Conservation (phyloP, 2,329 filamentous ascomycete species). For the Bipolaris bicolor region DNA sequence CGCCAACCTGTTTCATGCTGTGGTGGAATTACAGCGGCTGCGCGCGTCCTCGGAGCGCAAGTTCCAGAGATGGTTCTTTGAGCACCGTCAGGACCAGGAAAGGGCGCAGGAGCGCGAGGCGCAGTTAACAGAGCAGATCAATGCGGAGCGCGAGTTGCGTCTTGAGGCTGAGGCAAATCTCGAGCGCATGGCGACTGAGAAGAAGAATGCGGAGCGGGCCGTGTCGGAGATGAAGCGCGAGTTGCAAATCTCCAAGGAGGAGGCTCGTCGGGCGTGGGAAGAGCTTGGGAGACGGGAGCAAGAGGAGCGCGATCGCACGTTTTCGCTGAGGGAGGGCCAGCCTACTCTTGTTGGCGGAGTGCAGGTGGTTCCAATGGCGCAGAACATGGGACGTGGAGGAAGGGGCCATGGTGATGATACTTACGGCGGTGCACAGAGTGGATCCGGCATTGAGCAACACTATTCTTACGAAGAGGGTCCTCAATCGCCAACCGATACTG, state of each 20-base stretch:
- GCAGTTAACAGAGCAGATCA: conserved; percentile 72
- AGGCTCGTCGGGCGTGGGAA: conserved; percentile 95
- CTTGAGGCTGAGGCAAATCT: conserved; percentile 70
- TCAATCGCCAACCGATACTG: conserved; percentile 63
- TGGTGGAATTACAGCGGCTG: conserved; percentile 92
- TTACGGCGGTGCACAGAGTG: conserved; percentile 40
- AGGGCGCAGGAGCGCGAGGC: conserved; percentile 81
- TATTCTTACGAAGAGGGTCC: conserved; percentile 58
- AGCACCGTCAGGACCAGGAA: conserved; percentile 88
- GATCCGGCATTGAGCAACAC: conserved; percentile 48
- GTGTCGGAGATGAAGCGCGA: conserved; percentile 92
- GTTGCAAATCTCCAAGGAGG: conserved; percentile 91
- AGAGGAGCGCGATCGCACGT: conserved; percentile 85
- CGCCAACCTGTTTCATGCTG: conserved; percentile 95
- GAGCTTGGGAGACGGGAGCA: conserved; percentile 92
- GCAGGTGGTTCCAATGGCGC: conserved; percentile 92
- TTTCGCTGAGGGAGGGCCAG: conserved; percentile 83
- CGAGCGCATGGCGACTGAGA: conserved; percentile 71
- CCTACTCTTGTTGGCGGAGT: conserved; percentile 91
- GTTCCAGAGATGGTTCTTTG: conserved; percentile 98
- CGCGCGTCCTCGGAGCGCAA: conserved; percentile 95
- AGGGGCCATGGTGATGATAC: conserved; percentile 45
- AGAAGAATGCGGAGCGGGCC: conserved; percentile 73
- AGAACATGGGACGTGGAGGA: conserved; percentile 60
- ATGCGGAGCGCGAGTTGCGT: conserved; percentile 73